Evolutionary conservation across 2,329 filamentous ascomycete genomes (phyloP).

Genomic region (Sordariomycetes sp.): DNA sequence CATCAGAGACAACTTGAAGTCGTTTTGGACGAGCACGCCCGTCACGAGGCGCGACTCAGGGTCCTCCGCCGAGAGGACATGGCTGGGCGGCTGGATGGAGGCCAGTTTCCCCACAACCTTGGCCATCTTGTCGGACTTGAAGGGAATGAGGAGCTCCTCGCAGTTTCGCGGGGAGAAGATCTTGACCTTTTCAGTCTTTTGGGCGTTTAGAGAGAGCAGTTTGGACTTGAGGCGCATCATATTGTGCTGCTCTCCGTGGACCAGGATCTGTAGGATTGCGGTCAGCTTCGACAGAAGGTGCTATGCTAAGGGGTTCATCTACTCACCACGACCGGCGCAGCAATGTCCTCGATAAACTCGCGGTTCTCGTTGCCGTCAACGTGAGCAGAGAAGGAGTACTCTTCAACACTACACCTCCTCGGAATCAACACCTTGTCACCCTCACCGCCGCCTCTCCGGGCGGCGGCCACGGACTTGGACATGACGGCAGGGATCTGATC

Average conservation of each 20-base stretch:
- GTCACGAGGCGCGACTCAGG: conserved; percentile 50
- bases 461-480: conserved; percentile 54
- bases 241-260: conserved; percentile 94
- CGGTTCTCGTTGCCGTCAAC: conserved; percentile 93
- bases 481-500: conserved; percentile 93
- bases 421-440: conserved; percentile 92
- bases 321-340: conserved; percentile 83
- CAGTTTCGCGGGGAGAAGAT: conserved; percentile 92
- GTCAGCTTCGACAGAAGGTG: background rate
- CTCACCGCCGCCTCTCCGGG: conserved; percentile 37
- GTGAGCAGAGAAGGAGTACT: conserved; percentile 92
- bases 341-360: conserved; percentile 92
- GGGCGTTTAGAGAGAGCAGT: conserved; percentile 80
- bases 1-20: conserved; percentile 96
- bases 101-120: conserved; percentile 94
- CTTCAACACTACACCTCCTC: conserved; percentile 81
- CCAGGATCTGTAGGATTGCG: conserved; percentile 46
- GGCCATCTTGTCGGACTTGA: conserved; percentile 88
- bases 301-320: background rate
- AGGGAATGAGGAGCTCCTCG: conserved; percentile 88
- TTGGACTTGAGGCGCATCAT: conserved; percentile 97
- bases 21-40: conserved; percentile 91
- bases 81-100: conserved; percentile 58
- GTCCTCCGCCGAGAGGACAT: conserved; percentile 16
- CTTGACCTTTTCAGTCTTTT: conserved; percentile 72